These are phyloP conservation scores for Monosporascus ibericus DNA, from an alignment of 2,329 filamentous ascomycete species.

Conservation along the genomic window DNA sequence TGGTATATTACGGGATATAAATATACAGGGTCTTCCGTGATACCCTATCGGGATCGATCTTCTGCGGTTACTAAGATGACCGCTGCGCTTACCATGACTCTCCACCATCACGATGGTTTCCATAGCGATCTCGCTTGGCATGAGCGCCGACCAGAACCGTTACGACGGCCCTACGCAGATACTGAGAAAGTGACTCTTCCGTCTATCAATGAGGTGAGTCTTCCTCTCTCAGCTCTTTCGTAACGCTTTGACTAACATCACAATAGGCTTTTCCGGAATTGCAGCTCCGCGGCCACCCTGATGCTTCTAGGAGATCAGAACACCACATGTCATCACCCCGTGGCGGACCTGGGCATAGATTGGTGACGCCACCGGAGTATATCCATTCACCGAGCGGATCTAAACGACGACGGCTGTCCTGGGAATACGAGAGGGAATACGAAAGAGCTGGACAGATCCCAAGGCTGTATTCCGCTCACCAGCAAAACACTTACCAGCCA, in stretches of 20 bases:
- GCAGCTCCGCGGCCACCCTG: constrained; percentile 28
- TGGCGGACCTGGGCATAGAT: constrained; percentile 18
- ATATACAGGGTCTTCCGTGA: constrained; percentile 25
- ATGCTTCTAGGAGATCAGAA: constrained; percentile 24
- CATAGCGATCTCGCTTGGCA: constrained; percentile 35
- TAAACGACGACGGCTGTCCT: constrained; percentile 42
- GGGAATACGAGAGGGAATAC: constrained; percentile 33
- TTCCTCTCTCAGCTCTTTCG: neutral
- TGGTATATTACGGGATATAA: constrained; percentile 36
- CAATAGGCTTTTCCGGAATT: constrained; percentile 41
- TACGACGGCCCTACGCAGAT: constrained; percentile 30
- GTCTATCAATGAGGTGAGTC: constrained; percentile 45
- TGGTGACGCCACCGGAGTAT: constrained; percentile 39
- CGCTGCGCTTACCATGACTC: constrained; percentile 44
- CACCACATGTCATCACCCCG: constrained; percentile 30
- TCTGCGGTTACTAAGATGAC: constrained; percentile 31
- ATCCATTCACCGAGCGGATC: constrained; percentile 40
- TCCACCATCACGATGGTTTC: constrained; percentile 35
- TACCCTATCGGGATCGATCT: constrained; percentile 13
- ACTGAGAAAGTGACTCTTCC: constrained; percentile 40
- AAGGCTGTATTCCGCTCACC: constrained; percentile 36
- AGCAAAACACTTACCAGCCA: constrained; percentile 19
- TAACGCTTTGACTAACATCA: constrained; percentile 11
- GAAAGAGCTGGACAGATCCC: constrained; percentile 40
- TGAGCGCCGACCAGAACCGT: constrained; percentile 28